A percentile compares a stretch with the other conserved stretches of the same genome.
These are phyloP conservation scores for Fusarium redolens DNA, from an alignment of 2,329 filamentous ascomycete genomes.

Conservation along the genomic window DNA sequence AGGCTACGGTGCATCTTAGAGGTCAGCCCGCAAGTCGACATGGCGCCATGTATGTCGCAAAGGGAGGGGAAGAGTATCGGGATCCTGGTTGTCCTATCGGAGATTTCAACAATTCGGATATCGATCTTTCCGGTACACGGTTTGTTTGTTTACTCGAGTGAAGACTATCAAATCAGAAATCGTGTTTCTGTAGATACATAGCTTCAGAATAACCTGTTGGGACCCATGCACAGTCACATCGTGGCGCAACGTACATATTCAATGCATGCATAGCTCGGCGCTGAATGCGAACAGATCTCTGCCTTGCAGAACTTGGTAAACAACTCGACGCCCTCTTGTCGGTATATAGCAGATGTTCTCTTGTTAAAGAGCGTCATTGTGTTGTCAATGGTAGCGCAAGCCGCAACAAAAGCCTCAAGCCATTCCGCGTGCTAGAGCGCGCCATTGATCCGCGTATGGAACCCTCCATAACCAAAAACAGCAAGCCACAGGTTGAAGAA, in stretches of 20 bases:
- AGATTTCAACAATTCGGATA: constrained; percentile 36
- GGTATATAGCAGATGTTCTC: background rate
- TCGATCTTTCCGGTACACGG: constrained; percentile 32
- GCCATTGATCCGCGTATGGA: constrained; percentile 14
- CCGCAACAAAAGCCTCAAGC: constrained; percentile 15
- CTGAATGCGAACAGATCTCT: constrained; percentile 16
- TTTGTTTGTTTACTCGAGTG: constrained; percentile 35
- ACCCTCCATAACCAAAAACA: constrained; percentile 20
- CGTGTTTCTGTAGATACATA: background rate
- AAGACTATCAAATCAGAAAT: constrained; percentile 15
- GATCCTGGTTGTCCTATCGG: constrained; percentile 33
- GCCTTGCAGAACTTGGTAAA: constrained; percentile 17
- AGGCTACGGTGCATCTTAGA: constrained; percentile 20
- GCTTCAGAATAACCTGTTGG: constrained; percentile 22
- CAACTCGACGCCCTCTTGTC: background rate
- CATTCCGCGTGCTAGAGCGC: constrained; percentile 33
- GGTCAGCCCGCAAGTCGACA: constrained; percentile 29
- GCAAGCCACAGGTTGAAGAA: constrained; percentile 8
- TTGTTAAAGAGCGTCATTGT: constrained; percentile 12
- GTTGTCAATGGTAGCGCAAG: constrained; percentile 24
- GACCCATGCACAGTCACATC: constrained; percentile 27
- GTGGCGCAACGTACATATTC: constrained; percentile 31
- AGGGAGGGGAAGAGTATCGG: constrained; percentile 7
- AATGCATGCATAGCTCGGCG: constrained; percentile 17
- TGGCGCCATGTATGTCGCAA: constrained; percentile 24